Conservation (phyloP, 352 stramenopile species). For the Globisporangium orthogonon region DNA sequence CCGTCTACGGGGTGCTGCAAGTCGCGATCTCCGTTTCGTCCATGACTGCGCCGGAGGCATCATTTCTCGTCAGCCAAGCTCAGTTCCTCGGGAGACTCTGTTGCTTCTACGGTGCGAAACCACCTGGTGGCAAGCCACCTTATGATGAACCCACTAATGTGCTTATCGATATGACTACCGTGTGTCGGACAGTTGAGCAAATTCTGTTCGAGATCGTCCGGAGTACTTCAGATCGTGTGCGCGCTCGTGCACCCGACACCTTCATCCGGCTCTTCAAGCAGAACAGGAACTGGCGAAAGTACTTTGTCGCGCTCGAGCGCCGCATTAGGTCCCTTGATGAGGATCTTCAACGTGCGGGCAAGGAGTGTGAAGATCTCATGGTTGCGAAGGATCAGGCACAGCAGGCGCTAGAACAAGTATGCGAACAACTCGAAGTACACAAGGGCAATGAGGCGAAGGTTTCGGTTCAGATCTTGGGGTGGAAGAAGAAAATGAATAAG, state of each 20-base stretch:
- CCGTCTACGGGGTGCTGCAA: conserved; percentile 47
- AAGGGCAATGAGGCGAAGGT: conserved; percentile 24
- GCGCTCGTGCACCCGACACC: conserved; percentile 30
- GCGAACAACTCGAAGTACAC: conserved; percentile 19
- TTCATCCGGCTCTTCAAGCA: conserved; percentile 70
- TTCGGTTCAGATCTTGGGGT: conserved; percentile 26
- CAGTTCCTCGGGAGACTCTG: conserved; percentile 30
- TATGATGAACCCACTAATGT: background rate
- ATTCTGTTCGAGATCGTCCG: conserved; percentile 55
- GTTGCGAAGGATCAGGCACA: conserved; percentile 20
- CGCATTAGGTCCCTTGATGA: conserved; percentile 25
- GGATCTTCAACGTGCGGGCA: conserved; percentile 24
- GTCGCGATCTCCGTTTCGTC: conserved; percentile 27
- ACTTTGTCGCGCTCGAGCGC: conserved; percentile 49
- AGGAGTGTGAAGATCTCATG: conserved; percentile 29
- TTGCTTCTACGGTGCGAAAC: conserved; percentile 35
- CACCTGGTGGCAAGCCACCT: background rate
- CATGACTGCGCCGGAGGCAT: conserved; percentile 5
- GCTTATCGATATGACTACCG: background rate
- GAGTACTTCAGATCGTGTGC: conserved; percentile 41
- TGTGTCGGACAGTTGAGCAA: conserved; percentile 38
- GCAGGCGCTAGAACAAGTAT: conserved; percentile 11
- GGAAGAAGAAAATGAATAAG: conserved; percentile 55
- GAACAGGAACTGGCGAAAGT: conserved; percentile 70
- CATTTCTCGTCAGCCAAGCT: conserved; percentile 3